These are phyloP conservation scores for Ceratocystis destructans DNA, from an alignment of 2,329 filamentous ascomycete genomes.

Conservation along the genomic window DNA sequence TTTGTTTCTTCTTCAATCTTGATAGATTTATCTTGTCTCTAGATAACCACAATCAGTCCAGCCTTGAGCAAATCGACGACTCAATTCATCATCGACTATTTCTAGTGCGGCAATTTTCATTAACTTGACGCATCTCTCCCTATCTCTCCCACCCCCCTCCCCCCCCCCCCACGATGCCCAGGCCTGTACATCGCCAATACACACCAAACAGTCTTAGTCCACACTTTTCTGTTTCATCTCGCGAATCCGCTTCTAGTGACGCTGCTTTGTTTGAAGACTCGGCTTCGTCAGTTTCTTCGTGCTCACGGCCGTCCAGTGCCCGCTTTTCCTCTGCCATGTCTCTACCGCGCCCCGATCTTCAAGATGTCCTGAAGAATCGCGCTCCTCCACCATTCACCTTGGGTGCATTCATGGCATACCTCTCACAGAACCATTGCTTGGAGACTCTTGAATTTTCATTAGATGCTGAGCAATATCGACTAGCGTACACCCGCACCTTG, in stretches of 20 bases:
- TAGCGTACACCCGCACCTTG: conserved; percentile 37
- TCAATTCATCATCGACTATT: background rate
- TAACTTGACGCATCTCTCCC: background rate
- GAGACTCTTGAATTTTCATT: conserved; percentile 95
- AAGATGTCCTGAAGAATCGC: conserved; percentile 72
- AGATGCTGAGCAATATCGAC: conserved; percentile 73
- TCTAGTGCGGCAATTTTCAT: background rate
- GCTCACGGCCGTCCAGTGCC: conserved; percentile 38
- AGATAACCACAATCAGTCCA: background rate
- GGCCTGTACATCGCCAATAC: conserved; percentile 4
- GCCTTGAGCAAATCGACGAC: background rate
- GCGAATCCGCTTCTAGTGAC: conserved; percentile 9
- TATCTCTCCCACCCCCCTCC: background rate
- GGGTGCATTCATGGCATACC: conserved; percentile 85
- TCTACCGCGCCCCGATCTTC: conserved; percentile 42
- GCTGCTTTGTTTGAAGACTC: conserved; percentile 14
- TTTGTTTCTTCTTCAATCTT: background rate
- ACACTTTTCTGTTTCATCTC: background rate
- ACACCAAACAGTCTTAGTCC: conserved; percentile 1
- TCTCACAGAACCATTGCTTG: conserved; percentile 92
- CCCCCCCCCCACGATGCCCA: background rate
- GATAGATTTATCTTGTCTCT: background rate
- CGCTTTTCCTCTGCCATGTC: conserved; percentile 32
- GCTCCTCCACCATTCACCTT: conserved; percentile 82
- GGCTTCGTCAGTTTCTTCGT: conserved; percentile 21